These are phyloP conservation scores for Fraxinus greggii DNA, from an alignment of 305 asterid species.

Conservation along the genomic window DNA sequence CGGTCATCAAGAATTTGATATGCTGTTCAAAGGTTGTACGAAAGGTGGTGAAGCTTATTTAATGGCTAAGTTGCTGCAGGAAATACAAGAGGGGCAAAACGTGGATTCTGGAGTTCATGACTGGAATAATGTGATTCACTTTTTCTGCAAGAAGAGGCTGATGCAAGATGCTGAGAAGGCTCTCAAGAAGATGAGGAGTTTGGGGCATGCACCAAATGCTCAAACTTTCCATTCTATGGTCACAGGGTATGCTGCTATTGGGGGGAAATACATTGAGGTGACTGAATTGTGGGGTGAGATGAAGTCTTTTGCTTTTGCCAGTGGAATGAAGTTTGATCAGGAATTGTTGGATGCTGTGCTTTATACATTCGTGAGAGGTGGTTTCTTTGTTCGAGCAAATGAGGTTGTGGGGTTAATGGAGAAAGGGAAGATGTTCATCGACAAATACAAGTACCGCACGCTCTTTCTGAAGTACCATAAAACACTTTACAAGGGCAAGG, in stretches of 20 bases:
- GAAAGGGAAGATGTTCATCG: conserved; percentile 64
- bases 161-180: conserved; percentile 95
- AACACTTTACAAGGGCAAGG: conserved; percentile 67
- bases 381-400: conserved; percentile 75
- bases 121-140: conserved; percentile 87
- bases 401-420: conserved; percentile 86
- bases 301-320: conserved; percentile 55
- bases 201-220: conserved; percentile 77
- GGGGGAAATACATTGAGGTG: conserved; percentile 84
- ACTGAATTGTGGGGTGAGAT: conserved; percentile 93
- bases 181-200: conserved; percentile 75
- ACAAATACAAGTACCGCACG: conserved; percentile 77
- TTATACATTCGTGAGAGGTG: conserved; percentile 84
- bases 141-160: conserved; percentile 83
- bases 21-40: conserved; percentile 32
- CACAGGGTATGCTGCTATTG: conserved; percentile 77
- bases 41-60: conserved; percentile 46
- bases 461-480: conserved; percentile 81
- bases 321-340: conserved; percentile 76
- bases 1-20: conserved; percentile 43
- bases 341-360: conserved; percentile 86
- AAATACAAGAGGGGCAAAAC: conserved; percentile 64
- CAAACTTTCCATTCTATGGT: conserved; percentile 89
- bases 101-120: conserved; percentile 76
- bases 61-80: conserved; percentile 72